A percentile compares a stretch with the other conserved stretches of the same genome.
phyloP scores from a whole-genome alignment of 2,329 filamentous ascomycete species.

The Exophiala mesophila region DNA sequence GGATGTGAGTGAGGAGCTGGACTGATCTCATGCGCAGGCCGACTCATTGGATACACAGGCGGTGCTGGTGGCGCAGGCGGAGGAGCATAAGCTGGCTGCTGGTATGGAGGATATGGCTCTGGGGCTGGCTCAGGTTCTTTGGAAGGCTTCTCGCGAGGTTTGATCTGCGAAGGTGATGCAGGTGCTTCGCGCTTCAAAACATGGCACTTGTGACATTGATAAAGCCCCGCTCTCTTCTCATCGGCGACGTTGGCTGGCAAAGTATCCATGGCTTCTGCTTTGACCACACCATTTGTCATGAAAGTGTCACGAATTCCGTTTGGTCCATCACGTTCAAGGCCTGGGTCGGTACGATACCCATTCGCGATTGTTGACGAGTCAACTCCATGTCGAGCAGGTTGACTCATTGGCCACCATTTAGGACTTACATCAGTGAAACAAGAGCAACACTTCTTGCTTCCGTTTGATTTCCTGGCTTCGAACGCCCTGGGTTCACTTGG shows the following conservation, averaged over 20 bases:
- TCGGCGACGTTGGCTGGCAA: conserved; percentile 27
- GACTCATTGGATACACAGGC: conserved; percentile 26
- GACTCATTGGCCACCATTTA: conserved; percentile 56
- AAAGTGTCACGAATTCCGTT: conserved; percentile 10
- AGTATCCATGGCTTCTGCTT: conserved; percentile 26
- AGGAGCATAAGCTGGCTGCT: conserved; percentile 30
- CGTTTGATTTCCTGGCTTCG: conserved; percentile 6
- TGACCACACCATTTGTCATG: conserved; percentile 24
- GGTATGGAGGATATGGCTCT: conserved; percentile 3
- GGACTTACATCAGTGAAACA: conserved; percentile 40
- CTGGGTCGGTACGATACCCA: conserved; percentile 7
- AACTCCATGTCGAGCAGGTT: conserved; percentile 7
- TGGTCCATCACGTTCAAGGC: conserved; percentile 1
- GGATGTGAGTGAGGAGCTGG: conserved; percentile 12
- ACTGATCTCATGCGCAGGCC: conserved; percentile 9
- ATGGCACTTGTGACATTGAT: conserved; percentile 73
- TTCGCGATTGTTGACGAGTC: conserved; percentile 8
- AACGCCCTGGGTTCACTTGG: conserved; percentile 2
- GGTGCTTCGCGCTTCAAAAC: conserved; percentile 38
- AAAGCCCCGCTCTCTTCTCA: conserved; percentile 39
- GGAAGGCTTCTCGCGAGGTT: conserved; percentile 27
- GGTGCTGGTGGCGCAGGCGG: conserved; percentile 41
- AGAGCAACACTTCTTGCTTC: conserved; percentile 34
- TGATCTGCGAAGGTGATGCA: conserved; percentile 25
- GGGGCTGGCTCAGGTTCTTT: conserved; percentile 29